Conservation (phyloP, 2,329 filamentous ascomycete species). For the Periglandula ipomoeae region DNA sequence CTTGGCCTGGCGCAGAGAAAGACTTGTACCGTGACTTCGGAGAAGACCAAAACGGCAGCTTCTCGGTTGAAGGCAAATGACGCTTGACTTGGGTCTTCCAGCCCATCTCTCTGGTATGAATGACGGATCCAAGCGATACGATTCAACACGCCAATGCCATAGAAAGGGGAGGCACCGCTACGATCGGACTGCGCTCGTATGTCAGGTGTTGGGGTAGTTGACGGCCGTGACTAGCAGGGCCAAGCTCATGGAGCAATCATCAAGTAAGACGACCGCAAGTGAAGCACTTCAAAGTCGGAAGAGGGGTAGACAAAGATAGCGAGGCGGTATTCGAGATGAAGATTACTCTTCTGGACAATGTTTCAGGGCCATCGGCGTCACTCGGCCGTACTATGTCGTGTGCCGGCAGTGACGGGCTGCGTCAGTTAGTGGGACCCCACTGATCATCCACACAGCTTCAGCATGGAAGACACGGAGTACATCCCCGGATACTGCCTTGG, state of each 20-base stretch:
- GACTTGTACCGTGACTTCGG: slow-evolving; percentile 16
- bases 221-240: slow-evolving; percentile 2
- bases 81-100: slow-evolving; percentile 28
- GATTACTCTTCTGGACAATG: slow-evolving; percentile 10
- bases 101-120: slow-evolving; percentile 21
- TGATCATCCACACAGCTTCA: slow-evolving; percentile 13
- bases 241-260: neutral
- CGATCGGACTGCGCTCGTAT: neutral
- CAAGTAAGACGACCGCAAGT: neutral
- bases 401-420: slow-evolving; percentile 19
- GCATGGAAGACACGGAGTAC: slow-evolving; percentile 6
- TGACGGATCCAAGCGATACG: neutral
- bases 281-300: neutral
- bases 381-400: slow-evolving; percentile 28
- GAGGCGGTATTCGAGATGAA: neutral
- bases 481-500: neutral
- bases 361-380: slow-evolving; percentile 26
- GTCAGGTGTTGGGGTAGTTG: neutral
- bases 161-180: neutral
- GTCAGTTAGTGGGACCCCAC: slow-evolving; percentile 24
- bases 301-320: neutral
- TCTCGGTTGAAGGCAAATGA: slow-evolving; percentile 23
- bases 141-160: neutral
- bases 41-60: slow-evolving; percentile 21
- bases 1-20: neutral